Conservation (phyloP, 1,139 yeast genomes). For the Magnusiomyces tetraspermus region DNA sequence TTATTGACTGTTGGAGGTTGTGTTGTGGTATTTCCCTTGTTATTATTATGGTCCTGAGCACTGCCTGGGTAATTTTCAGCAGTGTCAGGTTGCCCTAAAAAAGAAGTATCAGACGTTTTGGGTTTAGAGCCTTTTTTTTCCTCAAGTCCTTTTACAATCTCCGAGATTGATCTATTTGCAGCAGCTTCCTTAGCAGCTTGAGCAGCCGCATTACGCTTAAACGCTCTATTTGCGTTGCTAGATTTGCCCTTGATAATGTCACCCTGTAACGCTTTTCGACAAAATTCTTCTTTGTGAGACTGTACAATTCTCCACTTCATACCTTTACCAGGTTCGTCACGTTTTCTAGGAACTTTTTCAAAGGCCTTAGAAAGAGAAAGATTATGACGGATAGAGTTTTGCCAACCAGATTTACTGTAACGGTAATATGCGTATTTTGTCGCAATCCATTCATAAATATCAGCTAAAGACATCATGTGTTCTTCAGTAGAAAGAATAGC, state of each 20-base stretch:
- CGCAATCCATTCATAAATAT: slow-evolving; percentile 86
- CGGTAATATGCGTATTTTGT: slow-evolving; percentile 84
- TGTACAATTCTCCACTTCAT: slow-evolving; percentile 98
- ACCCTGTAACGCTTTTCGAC: slow-evolving; percentile 65
- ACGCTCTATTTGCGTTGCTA: not conserved
- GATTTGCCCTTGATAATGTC: slow-evolving; percentile 35
- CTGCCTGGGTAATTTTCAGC: not conserved
- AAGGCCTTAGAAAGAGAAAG: slow-evolving; percentile 74
- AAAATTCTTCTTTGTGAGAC: slow-evolving; percentile 71
- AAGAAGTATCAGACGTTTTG: not conserved
- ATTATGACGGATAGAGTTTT: slow-evolving; percentile 76
- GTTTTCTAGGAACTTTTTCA: slow-evolving; percentile 90
- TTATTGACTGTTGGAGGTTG: no score
- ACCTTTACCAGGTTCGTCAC: slow-evolving; percentile 96
- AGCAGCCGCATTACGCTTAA: not conserved
- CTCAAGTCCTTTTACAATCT: not conserved
- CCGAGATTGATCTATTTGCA: not conserved
- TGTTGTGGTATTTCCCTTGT: not conserved
- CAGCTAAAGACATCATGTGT: slow-evolving; percentile 81
- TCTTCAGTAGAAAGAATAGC: slow-evolving; percentile 84
- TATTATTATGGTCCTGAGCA: not conserved
- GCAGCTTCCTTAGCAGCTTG: not conserved
- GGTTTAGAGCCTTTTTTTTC: not conserved
- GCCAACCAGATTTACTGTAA: slow-evolving; percentile 90
- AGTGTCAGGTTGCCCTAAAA: not conserved